Conservation (phyloP, 371 early-diverging fungal species). For the Phascolomyces articulosus region DNA sequence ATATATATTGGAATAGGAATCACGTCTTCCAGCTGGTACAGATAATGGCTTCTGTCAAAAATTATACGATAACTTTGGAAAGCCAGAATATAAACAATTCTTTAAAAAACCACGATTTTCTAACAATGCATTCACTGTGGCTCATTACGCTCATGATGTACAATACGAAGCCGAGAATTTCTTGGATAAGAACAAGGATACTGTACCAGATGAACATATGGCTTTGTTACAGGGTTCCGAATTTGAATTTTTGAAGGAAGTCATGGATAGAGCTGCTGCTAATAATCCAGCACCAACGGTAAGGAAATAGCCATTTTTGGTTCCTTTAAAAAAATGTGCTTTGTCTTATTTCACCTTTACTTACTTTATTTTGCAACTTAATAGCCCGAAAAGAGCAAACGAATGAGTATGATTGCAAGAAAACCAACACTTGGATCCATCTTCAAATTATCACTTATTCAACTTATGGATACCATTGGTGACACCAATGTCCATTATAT, state of each 20-base stretch:
- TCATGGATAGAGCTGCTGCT: constrained; percentile 52
- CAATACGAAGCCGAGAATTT: constrained; percentile 93
- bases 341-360: too few relatives aligned
- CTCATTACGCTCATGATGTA: constrained; percentile 93
- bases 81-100: constrained; percentile 68
- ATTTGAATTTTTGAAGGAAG: constrained; percentile 76
- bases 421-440: constrained; percentile 92
- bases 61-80: constrained; percentile 76
- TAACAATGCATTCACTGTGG: constrained; percentile 78
- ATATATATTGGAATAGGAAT: constrained; percentile 37
- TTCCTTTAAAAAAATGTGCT: neutral
- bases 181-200: constrained; percentile 98
- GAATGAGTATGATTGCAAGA: constrained; percentile 62
- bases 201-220: constrained; percentile 92
- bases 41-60: constrained; percentile 80
- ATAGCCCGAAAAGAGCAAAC: constrained; percentile 50
- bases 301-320: neutral
- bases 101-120: constrained; percentile 93
- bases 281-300: constrained; percentile 39
- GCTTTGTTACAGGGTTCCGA: constrained; percentile 67
- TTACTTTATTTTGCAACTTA: neutral
- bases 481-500: constrained; percentile 95
- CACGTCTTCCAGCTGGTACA: constrained; percentile 85
- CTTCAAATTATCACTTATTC: constrained; percentile 80
- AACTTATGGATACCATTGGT: constrained; percentile 93